Evolutionary conservation across 108 stramenopile species (phyloP).

Genomic region (Skeletonema marinoi): DNA sequence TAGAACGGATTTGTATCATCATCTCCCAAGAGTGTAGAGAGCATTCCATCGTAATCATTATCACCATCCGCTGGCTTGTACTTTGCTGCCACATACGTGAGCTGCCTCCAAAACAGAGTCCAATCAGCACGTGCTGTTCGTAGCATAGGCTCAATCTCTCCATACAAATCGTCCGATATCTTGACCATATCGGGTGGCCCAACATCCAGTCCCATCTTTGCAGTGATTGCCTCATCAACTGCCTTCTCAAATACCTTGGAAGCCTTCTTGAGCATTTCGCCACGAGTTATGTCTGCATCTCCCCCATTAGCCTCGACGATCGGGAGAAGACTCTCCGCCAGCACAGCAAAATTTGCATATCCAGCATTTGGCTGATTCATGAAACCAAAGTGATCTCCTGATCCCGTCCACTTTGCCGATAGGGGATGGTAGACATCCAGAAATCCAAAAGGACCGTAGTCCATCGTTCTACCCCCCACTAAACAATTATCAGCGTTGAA

Average conservation of each 20-base stretch:
- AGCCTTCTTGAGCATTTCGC: constrained; percentile 49
- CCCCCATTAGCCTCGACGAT: constrained; percentile 65
- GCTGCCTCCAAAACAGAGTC: constrained; percentile 86
- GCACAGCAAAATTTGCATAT: constrained; percentile 76
- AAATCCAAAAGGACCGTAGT: constrained; percentile 93
- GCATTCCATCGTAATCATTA: constrained; percentile 65
- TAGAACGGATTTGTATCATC: constrained; percentile 65
- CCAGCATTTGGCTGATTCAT: constrained; percentile 88
- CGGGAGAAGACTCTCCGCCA: constrained; percentile 74
- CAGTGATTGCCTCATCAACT: constrained; percentile 51
- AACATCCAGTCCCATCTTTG: constrained; percentile 68
- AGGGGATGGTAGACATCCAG: constrained; percentile 86
- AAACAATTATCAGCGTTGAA: constrained; percentile 95
- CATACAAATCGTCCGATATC: constrained; percentile 68
- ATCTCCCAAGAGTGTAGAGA: constrained; percentile 53
- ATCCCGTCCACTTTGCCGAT: constrained; percentile 87
- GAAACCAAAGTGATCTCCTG: constrained; percentile 89
- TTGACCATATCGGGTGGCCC: constrained; percentile 43
- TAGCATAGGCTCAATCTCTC: constrained; percentile 56
- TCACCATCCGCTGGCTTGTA: constrained; percentile 38
- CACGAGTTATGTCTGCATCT: constrained; percentile 40
- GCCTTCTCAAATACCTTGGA: constrained; percentile 59
- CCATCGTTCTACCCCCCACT: constrained; percentile 78
- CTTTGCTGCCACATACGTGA: constrained; percentile 64
- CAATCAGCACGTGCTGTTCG: constrained; percentile 67